Percentiles rank a stretch among this genome's conserved stretches.
Conservation (phyloP, 73 alveolate genomes). For the Durusdinium trenchii region DNA sequence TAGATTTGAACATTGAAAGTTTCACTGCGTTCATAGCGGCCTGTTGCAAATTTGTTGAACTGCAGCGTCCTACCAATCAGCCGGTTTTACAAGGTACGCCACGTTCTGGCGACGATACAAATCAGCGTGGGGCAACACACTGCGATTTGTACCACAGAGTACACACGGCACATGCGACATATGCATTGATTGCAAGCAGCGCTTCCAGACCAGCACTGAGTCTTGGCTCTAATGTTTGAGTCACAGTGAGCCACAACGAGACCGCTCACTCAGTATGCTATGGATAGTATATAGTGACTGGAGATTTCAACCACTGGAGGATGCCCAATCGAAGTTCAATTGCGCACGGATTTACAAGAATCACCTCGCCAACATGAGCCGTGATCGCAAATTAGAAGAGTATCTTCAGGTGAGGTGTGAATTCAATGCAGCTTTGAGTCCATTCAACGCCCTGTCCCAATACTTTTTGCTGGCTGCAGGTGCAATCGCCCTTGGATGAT, state of each 20-base stretch:
- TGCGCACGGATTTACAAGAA: background rate
- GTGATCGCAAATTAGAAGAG: background rate
- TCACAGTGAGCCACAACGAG: background rate
- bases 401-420: background rate
- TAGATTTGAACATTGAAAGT: background rate
- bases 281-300: background rate
- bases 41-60: background rate
- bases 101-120: background rate
- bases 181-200: background rate
- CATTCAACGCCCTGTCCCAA: background rate
- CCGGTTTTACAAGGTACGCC: background rate
- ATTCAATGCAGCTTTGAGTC: too few relatives aligned
- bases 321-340: background rate
- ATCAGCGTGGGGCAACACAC: background rate
- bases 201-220: background rate
- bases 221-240: background rate
- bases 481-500: background rate
- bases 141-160: background rate
- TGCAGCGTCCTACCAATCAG: background rate
- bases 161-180: background rate
- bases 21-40: background rate
- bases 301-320: background rate
- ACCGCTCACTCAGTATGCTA: background rate
- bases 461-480: background rate
- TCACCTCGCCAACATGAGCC: background rate